phyloP scores from a whole-genome alignment of 2,329 filamentous ascomycete genomes.

The Colletotrichum shisoi region DNA sequence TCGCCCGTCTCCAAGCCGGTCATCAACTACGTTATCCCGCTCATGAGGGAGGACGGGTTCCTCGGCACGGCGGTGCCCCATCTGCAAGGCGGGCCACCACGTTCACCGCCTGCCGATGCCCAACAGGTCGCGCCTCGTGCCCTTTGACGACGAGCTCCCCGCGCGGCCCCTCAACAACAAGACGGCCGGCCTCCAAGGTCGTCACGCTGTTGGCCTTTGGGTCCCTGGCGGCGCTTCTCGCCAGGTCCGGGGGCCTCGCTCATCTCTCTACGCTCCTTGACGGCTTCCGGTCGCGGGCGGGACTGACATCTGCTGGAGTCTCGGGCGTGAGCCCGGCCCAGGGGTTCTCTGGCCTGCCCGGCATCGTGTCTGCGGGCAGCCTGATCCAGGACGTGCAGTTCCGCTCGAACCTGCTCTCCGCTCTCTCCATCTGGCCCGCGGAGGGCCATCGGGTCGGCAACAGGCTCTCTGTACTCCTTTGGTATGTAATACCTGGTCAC shows the following conservation, averaged over 20 bases:
- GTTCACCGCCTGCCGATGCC: conserved; percentile 15
- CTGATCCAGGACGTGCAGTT: conserved; percentile 9
- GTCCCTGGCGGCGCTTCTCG: background rate
- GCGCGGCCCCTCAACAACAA: conserved; percentile 7
- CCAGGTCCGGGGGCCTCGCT: background rate
- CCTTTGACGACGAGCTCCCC: conserved; percentile 24
- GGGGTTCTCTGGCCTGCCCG: background rate
- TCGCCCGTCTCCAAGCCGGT: conserved; percentile 22
- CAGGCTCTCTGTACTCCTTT: background rate
- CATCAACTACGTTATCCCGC: conserved; percentile 4
- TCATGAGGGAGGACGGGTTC: conserved; percentile 18
- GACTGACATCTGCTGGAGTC: background rate
- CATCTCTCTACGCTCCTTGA: background rate
- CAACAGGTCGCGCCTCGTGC: background rate
- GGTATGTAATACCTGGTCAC: background rate
- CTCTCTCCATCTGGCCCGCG: conserved; percentile 11
- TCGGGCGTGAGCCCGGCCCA: background rate
- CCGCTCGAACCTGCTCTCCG: conserved; percentile 12
- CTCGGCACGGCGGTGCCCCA: conserved; percentile 6
- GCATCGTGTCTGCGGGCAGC: background rate
- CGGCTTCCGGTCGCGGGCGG: background rate
- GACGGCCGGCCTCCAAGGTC: background rate
- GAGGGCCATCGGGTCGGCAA: conserved; percentile 15
- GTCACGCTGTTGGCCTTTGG: conserved; percentile 2
- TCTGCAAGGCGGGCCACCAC: conserved; percentile 17